phyloP scores from a whole-genome alignment of 352 stramenopile genomes.

The Halophytophthora batemanensis region DNA sequence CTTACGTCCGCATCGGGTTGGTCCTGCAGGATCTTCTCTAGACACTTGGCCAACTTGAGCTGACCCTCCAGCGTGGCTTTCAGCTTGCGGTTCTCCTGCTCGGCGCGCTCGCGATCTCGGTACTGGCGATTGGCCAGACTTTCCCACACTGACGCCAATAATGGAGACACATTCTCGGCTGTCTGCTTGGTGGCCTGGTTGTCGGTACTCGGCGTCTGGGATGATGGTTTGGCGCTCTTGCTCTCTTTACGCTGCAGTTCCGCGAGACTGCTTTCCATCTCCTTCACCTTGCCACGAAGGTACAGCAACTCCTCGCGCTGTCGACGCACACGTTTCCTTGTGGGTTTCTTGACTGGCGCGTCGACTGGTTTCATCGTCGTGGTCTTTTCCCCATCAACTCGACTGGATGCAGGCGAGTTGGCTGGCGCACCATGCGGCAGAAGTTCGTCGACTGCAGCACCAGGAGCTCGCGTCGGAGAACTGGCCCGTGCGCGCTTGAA shows the following conservation, averaged over 20 bases:
- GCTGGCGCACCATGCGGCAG: too few relatives aligned
- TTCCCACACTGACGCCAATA: constrained; percentile 35
- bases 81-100: constrained; percentile 42
- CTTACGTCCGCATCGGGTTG: constrained; percentile 21
- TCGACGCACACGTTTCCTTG: constrained; percentile 36
- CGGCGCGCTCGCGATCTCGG: constrained; percentile 29
- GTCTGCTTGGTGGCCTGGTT: constrained; percentile 3
- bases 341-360: constrained; percentile 4
- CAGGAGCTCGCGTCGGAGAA: constrained; percentile 15
- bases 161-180: constrained; percentile 7
- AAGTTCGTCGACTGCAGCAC: too few relatives aligned
- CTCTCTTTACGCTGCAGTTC: constrained; percentile 17
- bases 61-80: constrained; percentile 35
- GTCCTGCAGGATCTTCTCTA: constrained; percentile 38
- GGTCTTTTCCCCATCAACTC: constrained; percentile 9
- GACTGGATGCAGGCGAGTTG: too few relatives aligned
- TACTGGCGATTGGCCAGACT: constrained; percentile 36
- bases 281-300: constrained; percentile 38
- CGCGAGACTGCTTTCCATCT: constrained; percentile 34
- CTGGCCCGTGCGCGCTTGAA: constrained; percentile 20
- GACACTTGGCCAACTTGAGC: constrained; percentile 33
- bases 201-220: too few relatives aligned
- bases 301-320: constrained; percentile 44
- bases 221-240: too few relatives aligned
- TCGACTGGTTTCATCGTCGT: not conserved